Evolutionary conservation across 2,329 filamentous ascomycete genomes (phyloP).

Genomic region (Paecilomyces fulvus): DNA sequence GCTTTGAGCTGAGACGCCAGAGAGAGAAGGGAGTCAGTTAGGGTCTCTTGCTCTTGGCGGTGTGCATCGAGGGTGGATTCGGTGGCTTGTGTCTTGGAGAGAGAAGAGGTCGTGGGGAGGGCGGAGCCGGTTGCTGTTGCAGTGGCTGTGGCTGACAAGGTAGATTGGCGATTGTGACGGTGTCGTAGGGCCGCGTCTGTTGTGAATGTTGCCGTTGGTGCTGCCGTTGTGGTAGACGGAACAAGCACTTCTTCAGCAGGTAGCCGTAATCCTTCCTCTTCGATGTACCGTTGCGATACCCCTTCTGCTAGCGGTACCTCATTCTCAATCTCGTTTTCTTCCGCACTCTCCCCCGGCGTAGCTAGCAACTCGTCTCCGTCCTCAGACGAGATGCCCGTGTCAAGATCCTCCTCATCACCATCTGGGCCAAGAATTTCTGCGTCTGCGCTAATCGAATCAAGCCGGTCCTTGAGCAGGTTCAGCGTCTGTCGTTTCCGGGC

Average conservation of each 20-base stretch:
- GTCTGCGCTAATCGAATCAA: constrained; percentile 24
- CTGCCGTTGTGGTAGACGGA: constrained; percentile 5
- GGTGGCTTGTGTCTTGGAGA: constrained; percentile 34
- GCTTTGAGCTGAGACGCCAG: constrained; percentile 72
- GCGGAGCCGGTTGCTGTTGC: constrained; percentile 3
- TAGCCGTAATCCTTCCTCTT: constrained; percentile 1
- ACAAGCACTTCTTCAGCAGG: neutral
- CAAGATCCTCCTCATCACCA: constrained; percentile 3
- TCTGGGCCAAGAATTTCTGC: constrained; percentile 9
- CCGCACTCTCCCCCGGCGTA: constrained; percentile 15
- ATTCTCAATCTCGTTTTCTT: constrained; percentile 5
- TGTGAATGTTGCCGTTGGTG: constrained; percentile 6
- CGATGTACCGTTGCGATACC: neutral
- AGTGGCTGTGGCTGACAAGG: neutral
- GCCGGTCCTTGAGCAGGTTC: constrained; percentile 21
- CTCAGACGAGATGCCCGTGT: constrained; percentile 8
- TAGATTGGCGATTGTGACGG: constrained; percentile 8
- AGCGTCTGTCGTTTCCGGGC: constrained; percentile 28
- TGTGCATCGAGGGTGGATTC: constrained; percentile 70
- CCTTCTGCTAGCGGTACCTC: constrained; percentile 10
- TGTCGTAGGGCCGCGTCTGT: constrained; percentile 18
- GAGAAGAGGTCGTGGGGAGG: constrained; percentile 2
- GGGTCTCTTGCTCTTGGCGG: constrained; percentile 69
- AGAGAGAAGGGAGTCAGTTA: constrained; percentile 71
- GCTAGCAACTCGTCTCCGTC: constrained; percentile 17